Base-by-base conservation (phyloP, 2,329 filamentous ascomycete species). In the Penicillium sp. region DNA sequence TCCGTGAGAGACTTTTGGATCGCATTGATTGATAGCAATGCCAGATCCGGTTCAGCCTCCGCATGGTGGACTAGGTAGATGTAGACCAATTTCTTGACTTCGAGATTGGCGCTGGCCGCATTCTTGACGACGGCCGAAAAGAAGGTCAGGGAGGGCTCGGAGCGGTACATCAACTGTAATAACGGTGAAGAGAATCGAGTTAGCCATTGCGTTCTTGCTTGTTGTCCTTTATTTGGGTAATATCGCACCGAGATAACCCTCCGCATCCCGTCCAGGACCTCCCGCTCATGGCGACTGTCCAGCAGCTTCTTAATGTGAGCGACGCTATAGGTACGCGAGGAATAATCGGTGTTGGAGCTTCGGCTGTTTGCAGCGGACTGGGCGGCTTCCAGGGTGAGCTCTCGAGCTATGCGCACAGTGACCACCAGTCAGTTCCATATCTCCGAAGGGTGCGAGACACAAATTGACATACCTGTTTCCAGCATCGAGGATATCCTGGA, bases 41-140 rank as follows among this genome's bases (percentile, higher is more conserved):
- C 91, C 40, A 96, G 87, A 72, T 98, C 93, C 50, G 92, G 93
- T 66, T 97, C 93, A 56, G 90, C 84, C 69, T 97, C 93, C 68
- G 93, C 93, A 79, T 98, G 91, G 68, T 95, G 89, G 53, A 97
- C 86, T 54, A 98, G 84, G 73, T 96, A 98, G 68, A 96, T 95
- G 77, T 98, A 98, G 55, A 98, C 93, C 48, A 98, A 83, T 72
- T 97, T 97, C 74, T 96, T 95, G 71, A 97, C 91, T 65, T 95
- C 90, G 62, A 96, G 80, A 63, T 90, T 95, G 12, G 91, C 87
- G 32, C 89, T 95, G 25, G 92, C 92, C 52, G 96, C 89, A 62
- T 97, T 98, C 76, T 98, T 98, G 69, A 98, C 89, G 47, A 98
- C 88, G 23, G 90, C 88, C n/a, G 92, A 95, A 78, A 98, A 98